A percentile compares a stretch with the other conserved stretches of the same genome.
These are phyloP conservation scores for Discostella pseudostelligera DNA, from an alignment of 108 stramenopile genomes.

Conservation along the genomic window DNA sequence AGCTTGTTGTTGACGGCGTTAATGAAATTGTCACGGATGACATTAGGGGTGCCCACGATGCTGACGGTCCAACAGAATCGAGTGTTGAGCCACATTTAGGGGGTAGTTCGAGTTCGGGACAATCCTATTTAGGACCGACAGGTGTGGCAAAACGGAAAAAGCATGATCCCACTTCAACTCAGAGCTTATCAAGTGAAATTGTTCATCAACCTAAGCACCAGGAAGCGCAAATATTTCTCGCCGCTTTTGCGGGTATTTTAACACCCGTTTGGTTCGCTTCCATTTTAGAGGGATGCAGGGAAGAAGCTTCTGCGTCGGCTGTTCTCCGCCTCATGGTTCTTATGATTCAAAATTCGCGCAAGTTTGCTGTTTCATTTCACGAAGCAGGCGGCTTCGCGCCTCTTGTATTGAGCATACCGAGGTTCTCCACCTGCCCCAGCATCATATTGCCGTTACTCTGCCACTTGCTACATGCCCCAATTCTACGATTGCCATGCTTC, in stretches of 20 bases:
- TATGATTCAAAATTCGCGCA: conserved; percentile 80
- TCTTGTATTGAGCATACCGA: conserved; percentile 80
- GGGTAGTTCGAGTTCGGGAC: conserved; percentile 65
- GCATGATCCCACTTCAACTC: conserved; percentile 16
- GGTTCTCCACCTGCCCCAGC: conserved; percentile 81
- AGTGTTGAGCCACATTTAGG: conserved; percentile 69
- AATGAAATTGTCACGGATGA: conserved; percentile 82
- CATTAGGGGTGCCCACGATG: conserved; percentile 36
- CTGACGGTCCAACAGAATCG: conserved; percentile 45
- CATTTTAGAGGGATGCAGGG: conserved; percentile 84
- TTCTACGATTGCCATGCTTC: conserved; percentile 77
- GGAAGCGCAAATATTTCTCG: conserved; percentile 84
- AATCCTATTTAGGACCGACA: conserved; percentile 57
- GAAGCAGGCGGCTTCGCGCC: conserved; percentile 85
- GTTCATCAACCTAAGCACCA: conserved; percentile 72
- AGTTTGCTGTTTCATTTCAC: conserved; percentile 71
- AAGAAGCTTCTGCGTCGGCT: conserved; percentile 83
- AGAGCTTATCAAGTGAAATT: conserved; percentile 35
- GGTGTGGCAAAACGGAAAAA: conserved; percentile 41
- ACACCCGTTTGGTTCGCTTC: conserved; percentile 91
- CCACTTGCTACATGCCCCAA: conserved; percentile 76
- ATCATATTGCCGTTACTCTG: conserved; percentile 80
- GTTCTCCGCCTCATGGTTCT: conserved; percentile 84
- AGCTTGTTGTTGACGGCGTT: conserved; percentile 87
- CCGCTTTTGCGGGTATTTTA: conserved; percentile 82